Evolutionary conservation across 257 asterid species (phyloP).

Genomic region (Fraxinus excelsior): DNA sequence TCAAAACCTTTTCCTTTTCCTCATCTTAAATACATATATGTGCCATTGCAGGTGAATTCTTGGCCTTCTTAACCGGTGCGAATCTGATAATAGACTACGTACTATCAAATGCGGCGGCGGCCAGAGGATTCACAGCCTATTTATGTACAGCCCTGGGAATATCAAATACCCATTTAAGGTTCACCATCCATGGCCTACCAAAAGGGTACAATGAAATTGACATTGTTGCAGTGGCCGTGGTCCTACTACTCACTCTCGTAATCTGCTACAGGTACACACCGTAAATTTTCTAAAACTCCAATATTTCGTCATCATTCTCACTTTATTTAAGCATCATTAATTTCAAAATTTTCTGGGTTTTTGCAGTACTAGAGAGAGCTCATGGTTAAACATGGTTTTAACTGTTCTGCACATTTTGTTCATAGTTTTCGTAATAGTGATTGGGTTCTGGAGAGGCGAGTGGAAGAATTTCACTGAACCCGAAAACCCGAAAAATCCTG

Average conservation of each 20-base stretch:
- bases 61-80: constrained; percentile 84
- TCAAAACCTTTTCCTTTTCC: not conserved
- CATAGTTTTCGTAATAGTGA: constrained; percentile 66
- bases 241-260: constrained; percentile 67
- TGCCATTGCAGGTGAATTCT: constrained; percentile 58
- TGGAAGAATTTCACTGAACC: constrained; percentile 65
- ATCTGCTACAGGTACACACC: constrained; percentile 78
- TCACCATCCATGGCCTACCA: constrained; percentile 57
- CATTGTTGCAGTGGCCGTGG: constrained; percentile 70
- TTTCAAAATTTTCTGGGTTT: not conserved
- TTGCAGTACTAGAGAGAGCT: constrained; percentile 83
- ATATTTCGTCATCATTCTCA: not conserved
- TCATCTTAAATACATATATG: not conserved
- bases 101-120: constrained; percentile 92
- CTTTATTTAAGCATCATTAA: not conserved
- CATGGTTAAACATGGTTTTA: constrained; percentile 72
- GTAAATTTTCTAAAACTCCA: not conserved
- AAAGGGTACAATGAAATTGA: constrained; percentile 81
- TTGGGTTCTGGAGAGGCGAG: constrained; percentile 79
- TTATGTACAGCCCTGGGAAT: constrained; percentile 70
- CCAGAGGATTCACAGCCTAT: constrained; percentile 87
- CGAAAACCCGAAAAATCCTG: constrained; percentile 46
- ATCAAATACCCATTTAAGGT: constrained; percentile 47
- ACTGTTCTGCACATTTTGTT: constrained; percentile 75
- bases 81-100: constrained; percentile 85